Evolutionary conservation across 306 rosid genomes (phyloP).

Genomic region (Amphicarpaea edgeworthii): DNA sequence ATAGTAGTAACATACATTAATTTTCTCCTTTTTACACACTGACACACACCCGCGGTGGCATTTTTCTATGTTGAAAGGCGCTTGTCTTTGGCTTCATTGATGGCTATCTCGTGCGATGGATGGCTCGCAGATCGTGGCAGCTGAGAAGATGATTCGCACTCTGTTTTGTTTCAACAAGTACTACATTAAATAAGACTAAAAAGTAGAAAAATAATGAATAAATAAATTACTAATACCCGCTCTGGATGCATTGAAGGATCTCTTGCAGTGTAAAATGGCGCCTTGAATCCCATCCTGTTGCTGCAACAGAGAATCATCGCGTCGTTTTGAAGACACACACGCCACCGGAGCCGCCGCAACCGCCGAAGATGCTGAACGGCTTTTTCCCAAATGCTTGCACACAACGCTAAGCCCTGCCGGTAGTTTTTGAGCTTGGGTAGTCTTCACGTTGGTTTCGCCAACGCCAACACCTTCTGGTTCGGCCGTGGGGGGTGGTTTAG

Average conservation of each 20-base stretch:
- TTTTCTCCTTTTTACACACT: conserved; percentile 52
- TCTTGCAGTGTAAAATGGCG: conserved; percentile 96
- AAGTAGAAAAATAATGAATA: neutral
- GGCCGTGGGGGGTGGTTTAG: conserved; percentile 26
- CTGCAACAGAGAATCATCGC: conserved; percentile 90
- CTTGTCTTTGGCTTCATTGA: conserved; percentile 49
- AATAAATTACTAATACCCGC: conserved; percentile 48
- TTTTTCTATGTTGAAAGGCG: neutral
- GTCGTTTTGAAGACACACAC: conserved; percentile 57
- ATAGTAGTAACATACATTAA: too few relatives aligned
- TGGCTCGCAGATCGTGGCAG: conserved; percentile 68
- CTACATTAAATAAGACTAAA: neutral
- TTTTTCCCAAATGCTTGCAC: conserved; percentile 92
- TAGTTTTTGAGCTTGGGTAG: conserved; percentile 45
- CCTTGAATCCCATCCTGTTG: conserved; percentile 98
- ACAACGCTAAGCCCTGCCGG: conserved; percentile 82
- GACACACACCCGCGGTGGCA: neutral
- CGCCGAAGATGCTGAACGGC: conserved; percentile 94
- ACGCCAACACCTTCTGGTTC: conserved; percentile 7
- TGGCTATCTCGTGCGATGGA: conserved; percentile 60
- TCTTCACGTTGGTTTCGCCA: conserved; percentile 39
- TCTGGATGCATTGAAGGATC: conserved; percentile 85
- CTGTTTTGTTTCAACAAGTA: conserved; percentile 52
- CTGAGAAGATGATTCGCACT: conserved; percentile 61
- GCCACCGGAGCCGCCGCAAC: conserved; percentile 71